phyloP scores from a whole-genome alignment of 306 rosid species.

The Cicer judaicum region DNA sequence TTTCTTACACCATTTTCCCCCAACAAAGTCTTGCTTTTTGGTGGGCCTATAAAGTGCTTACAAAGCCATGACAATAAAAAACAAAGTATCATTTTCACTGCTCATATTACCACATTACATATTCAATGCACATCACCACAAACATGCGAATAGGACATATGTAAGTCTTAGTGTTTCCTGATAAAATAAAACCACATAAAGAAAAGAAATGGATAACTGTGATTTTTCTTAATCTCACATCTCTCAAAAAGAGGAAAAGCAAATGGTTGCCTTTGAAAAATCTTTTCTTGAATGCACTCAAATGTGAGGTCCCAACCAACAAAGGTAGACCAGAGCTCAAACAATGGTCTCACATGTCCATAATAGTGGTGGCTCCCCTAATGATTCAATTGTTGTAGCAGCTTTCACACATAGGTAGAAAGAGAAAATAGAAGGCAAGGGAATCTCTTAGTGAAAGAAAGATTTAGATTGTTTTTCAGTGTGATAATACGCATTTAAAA shows the following conservation, averaged over 20 bases:
- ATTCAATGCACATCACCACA: slow-evolving; percentile 1
- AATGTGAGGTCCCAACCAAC: slow-evolving; percentile 50
- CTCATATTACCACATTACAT: background rate
- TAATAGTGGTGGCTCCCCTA: slow-evolving; percentile 75
- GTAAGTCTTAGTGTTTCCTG: slow-evolving; percentile 26
- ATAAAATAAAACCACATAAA: slow-evolving; percentile 31
- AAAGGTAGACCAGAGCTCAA: slow-evolving; percentile 52
- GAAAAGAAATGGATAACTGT: slow-evolving; percentile 23
- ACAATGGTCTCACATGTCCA: slow-evolving; percentile 71
- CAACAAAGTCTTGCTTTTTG: slow-evolving; percentile 32
- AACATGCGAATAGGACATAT: slow-evolving; percentile 25
- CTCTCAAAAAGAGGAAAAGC: slow-evolving; percentile 56
- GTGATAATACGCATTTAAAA: too few relatives aligned
- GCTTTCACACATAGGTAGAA: slow-evolving; percentile 38
- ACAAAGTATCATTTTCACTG: slow-evolving; percentile 33
- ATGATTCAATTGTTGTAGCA: slow-evolving; percentile 54
- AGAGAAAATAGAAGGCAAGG: background rate
- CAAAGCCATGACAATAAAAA: slow-evolving; percentile 31
- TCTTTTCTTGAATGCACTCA: slow-evolving; percentile 54
- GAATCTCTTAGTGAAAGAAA: slow-evolving; percentile 37
- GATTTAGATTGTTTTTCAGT: too few relatives aligned
- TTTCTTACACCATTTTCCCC: slow-evolving; percentile 41
- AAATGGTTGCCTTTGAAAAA: slow-evolving; percentile 22
- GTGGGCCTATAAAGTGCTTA: slow-evolving; percentile 45
- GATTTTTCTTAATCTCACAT: slow-evolving; percentile 42